Conservation (phyloP, 2,329 filamentous ascomycete species). For the Cordyceps javanica region DNA sequence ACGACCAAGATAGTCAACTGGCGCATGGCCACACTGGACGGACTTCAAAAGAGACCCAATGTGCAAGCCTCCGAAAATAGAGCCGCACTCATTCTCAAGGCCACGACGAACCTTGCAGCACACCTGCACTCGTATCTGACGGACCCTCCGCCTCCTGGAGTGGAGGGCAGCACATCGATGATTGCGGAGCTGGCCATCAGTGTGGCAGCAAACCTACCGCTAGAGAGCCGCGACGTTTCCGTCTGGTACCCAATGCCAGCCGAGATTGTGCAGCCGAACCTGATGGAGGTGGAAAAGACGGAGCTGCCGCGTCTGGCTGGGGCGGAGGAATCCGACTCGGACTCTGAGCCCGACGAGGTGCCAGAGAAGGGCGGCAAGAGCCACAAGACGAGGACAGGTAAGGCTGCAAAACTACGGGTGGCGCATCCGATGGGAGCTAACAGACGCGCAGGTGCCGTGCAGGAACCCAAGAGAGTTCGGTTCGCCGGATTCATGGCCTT, state of each 20-base stretch:
- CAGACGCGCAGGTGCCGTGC: conserved; percentile 31
- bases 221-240: conserved; percentile 86
- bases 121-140: conserved; percentile 68
- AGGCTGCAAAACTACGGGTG: conserved; percentile 18
- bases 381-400: conserved; percentile 34
- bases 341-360: conserved; percentile 28
- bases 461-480: conserved; percentile 54
- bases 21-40: conserved; percentile 89
- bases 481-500: conserved; percentile 70
- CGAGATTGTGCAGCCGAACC: conserved; percentile 58
- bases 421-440: conserved; percentile 19
- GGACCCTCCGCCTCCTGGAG: conserved; percentile 69
- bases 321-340: conserved; percentile 33
- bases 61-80: conserved; percentile 61
- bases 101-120: conserved; percentile 62
- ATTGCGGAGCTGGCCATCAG: conserved; percentile 87
- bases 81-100: conserved; percentile 60
- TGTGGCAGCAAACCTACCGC: conserved; percentile 77
- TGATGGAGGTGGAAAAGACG: conserved; percentile 83
- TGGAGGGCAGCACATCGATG: conserved; percentile 85
- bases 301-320: conserved; percentile 56
- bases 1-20: conserved; percentile 85
- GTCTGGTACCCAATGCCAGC: conserved; percentile 82
- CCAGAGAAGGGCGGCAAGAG: conserved; percentile 40
- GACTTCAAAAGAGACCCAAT: conserved; percentile 65